phyloP scores from a whole-genome alignment of 306 rosid species.

The Crotalaria pallida region DNA sequence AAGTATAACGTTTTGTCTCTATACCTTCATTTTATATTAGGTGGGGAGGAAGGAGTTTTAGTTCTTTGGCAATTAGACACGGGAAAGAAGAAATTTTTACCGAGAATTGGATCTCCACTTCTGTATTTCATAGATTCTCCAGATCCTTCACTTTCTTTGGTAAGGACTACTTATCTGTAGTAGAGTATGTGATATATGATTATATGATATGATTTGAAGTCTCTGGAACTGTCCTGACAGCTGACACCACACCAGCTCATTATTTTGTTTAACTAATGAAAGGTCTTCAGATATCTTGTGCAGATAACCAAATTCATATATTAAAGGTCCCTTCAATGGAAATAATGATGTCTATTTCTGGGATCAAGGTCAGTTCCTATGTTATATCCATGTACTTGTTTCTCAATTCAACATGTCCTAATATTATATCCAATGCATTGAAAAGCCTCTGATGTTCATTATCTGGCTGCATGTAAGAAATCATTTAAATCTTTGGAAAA shows the following conservation, averaged over 20 bases:
- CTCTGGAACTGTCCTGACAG: constrained; percentile 8
- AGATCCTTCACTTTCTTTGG: constrained; percentile 76
- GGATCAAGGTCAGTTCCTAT: constrained; percentile 76
- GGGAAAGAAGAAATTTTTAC: constrained; percentile 70
- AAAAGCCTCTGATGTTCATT: background rate
- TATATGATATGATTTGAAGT: background rate
- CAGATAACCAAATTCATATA: constrained; percentile 85
- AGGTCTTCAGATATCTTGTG: constrained; percentile 73
- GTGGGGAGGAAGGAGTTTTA: constrained; percentile 95
- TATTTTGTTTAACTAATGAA: constrained; percentile 44
- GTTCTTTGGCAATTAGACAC: constrained; percentile 94
- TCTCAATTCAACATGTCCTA: constrained; percentile 2
- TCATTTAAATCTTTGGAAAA: background rate
- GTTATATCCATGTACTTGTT: background rate
- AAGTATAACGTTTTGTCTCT: constrained; percentile 19
- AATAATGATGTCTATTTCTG: constrained; percentile 77
- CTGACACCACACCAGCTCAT: constrained; percentile 12
- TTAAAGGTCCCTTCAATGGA: constrained; percentile 87
- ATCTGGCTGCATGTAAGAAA: background rate
- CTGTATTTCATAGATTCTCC: constrained; percentile 65
- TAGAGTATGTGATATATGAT: background rate
- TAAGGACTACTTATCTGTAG: constrained; percentile 37
- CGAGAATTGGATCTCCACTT: constrained; percentile 91
- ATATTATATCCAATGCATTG: constrained; percentile 3
- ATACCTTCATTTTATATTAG: constrained; percentile 35